Evolutionary conservation across 257 asterid genomes (phyloP).

Genomic region (Solanum chilense): DNA sequence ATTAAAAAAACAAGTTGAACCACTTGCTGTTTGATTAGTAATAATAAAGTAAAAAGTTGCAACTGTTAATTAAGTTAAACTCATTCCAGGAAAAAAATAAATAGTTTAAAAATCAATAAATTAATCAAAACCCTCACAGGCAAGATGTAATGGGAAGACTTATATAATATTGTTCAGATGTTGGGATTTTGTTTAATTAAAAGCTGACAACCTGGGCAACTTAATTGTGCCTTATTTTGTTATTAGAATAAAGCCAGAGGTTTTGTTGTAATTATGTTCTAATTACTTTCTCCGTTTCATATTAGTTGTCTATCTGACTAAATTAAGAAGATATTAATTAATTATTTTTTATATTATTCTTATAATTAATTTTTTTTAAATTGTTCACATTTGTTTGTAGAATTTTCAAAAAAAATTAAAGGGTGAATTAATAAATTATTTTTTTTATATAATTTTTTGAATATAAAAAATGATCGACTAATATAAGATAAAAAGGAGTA

Average conservation of each 20-base stretch:
- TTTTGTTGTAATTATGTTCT: neutral
- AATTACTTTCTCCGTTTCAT: too few relatives aligned
- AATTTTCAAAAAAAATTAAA: too few relatives aligned
- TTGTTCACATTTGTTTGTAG: too few relatives aligned
- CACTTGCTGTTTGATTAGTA: conserved; percentile 2
- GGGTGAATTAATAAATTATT: too few relatives aligned
- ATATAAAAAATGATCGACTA: too few relatives aligned
- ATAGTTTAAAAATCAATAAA: neutral
- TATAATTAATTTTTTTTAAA: too few relatives aligned
- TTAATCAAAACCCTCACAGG: neutral
- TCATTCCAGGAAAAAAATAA: neutral
- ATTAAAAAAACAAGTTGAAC: conserved; percentile 6
- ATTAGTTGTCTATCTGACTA: too few relatives aligned
- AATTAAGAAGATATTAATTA: too few relatives aligned
- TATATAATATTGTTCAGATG: neutral
- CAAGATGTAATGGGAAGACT: neutral
- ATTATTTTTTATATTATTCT: too few relatives aligned
- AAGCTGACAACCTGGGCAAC: neutral
- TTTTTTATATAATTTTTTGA: too few relatives aligned
- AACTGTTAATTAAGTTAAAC: neutral
- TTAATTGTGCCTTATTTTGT: neutral
- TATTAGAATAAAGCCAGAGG: neutral
- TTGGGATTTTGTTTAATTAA: neutral
- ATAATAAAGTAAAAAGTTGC: neutral
- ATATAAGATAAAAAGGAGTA: too few relatives aligned